Base-by-base conservation (phyloP, 805 yeast genomes). In the Lipomyces lipofer region DNA sequence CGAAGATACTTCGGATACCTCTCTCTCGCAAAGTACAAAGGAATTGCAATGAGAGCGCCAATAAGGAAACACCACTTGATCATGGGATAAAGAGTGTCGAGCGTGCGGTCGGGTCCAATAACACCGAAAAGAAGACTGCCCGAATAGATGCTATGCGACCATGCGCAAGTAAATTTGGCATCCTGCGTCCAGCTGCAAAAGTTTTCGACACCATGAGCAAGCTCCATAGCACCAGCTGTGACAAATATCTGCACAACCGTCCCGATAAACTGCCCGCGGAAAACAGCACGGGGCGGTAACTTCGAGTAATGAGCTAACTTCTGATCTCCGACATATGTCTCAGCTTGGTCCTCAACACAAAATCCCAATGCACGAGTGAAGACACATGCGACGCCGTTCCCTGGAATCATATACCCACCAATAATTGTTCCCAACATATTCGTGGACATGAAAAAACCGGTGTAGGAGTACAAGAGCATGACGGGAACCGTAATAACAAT, bases 251-350 rank as follows among this genome's bases (percentile, higher is more conserved):
- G 77, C 12, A 78, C 46, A 17, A 75, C 62, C 9, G 81, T 74
- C 9, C 78, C 77, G 3, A 69, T 52, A 33, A 77, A 62, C 66
- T 77, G 83, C n/a, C 74, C 82, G 46, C 75, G 67, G 69, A 85
- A 83, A 56, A 83, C 71, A 0, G 82, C 74, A 56, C 82, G 73
- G 1, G 88, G 89, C 0, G 86, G 81, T 22, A 84, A 71, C 62
- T 83, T 83, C 63, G 82, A 67, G 64, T 85, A 85, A 58, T 84
- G 88, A 2, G 81, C 87, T 65, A 81, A 66, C 64, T 84, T 84
- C 75, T 80, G 78, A 63, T 81, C 85, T 9, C 76, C 72, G 35
- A 80, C 72, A 64, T 75, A 82, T 47, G 75, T 72, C 42, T 79
- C 74, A 1, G 86, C 84, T 62, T 81, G 85, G n/a, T 67, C 67